Percentiles rank a stretch among this genome's conserved stretches.
phyloP scores from a whole-genome alignment of 345 rosid genomes.

The Camelina sativa region DNA sequence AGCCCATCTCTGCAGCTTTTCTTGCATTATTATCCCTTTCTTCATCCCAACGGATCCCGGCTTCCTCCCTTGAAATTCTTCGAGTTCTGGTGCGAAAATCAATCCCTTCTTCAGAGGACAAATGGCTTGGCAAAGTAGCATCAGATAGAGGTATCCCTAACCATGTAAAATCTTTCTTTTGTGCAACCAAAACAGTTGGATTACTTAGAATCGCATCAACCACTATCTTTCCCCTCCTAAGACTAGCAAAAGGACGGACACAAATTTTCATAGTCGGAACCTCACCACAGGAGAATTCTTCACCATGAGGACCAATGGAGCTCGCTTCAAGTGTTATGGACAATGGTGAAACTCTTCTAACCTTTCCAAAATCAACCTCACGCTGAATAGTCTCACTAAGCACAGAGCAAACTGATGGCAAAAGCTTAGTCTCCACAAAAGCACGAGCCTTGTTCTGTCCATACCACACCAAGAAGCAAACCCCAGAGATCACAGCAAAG shows the following conservation, averaged over 20 bases:
- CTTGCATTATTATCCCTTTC: slow-evolving; percentile 76
- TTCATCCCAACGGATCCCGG: slow-evolving; percentile 55
- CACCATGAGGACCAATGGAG: slow-evolving; percentile 73
- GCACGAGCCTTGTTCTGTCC: slow-evolving; percentile 76
- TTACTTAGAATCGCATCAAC: slow-evolving; percentile 83
- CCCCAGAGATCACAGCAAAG: slow-evolving; percentile 75
- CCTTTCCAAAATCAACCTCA: slow-evolving; percentile 82
- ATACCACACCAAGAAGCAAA: slow-evolving; percentile 86
- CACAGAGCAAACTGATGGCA: slow-evolving; percentile 84
- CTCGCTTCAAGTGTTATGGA: slow-evolving; percentile 81
- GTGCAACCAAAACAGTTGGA: slow-evolving; percentile 70
- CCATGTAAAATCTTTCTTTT: slow-evolving; percentile 94
- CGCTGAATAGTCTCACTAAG: slow-evolving; percentile 80
- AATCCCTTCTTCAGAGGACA: slow-evolving; percentile 89
- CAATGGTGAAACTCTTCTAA: slow-evolving; percentile 80
- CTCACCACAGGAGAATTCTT: slow-evolving; percentile 94
- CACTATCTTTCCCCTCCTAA: slow-evolving; percentile 88
- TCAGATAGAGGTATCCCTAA: slow-evolving; percentile 82
- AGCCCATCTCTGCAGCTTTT: slow-evolving; percentile 83
- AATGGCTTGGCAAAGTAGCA: slow-evolving; percentile 57
- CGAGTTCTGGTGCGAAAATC: slow-evolving; percentile 87
- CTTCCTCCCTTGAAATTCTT: slow-evolving; percentile 80
- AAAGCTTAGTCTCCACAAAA: slow-evolving; percentile 76
- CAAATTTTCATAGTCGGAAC: slow-evolving; percentile 80
- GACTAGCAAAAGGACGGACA: slow-evolving; percentile 80